Base-by-base conservation (phyloP, 2,329 filamentous ascomycete species). In the Magnaporthiopsis incrustans region DNA sequence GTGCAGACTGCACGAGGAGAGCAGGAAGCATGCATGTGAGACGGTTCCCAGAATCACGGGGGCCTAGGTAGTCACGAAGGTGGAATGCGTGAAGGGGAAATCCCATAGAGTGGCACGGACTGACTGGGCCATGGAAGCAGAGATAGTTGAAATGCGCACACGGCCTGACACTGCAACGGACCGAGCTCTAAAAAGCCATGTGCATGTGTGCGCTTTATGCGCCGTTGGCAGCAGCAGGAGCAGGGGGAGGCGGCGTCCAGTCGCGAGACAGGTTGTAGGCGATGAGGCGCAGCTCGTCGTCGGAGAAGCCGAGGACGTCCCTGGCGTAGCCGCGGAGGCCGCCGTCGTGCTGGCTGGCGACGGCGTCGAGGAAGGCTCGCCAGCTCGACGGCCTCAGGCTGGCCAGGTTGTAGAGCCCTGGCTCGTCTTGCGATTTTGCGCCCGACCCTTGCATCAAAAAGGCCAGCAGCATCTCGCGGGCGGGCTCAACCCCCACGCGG, bases 401-500 rank as follows among this genome's bases (percentile, higher is more conserved):
- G 65, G 76, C 71, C 59, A 84, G 70, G 69, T 82, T 83, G 65
- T 74, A 70, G 68, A 85, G 82, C 2, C 82, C 82, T 0, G 81
- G 79, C 38, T 76, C 73, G 2, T 79, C 74, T 1, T 74, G 68
- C 62, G 74, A 73, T 32, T 70, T 68, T 25, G 74, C 71, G 10
- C 75, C 74, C 0, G 77, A 68, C 30, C 75, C 77, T 35, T 71
- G 68, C 65, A 77, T 69, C 15, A 80, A 77, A 63, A 78, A 79
- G 5, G 71, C 69, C 15, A 82, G 66, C 6, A 85, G 77, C 67
- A 76, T 74, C 65, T 79, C 77, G 26, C 82, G 79, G 8, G 78
- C 80, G 32, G 78, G 78, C 71, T 85, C 83, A 0, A 75, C 77
- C 35, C 82, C 82, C 66, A 85, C 76, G 33, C 83, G 77, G 12